A percentile compares a stretch with the other conserved stretches of the same genome.
Evolutionary conservation across 192 early-diverging fungal species (phyloP).

Genomic region (Gonapodya prolifera): DNA sequence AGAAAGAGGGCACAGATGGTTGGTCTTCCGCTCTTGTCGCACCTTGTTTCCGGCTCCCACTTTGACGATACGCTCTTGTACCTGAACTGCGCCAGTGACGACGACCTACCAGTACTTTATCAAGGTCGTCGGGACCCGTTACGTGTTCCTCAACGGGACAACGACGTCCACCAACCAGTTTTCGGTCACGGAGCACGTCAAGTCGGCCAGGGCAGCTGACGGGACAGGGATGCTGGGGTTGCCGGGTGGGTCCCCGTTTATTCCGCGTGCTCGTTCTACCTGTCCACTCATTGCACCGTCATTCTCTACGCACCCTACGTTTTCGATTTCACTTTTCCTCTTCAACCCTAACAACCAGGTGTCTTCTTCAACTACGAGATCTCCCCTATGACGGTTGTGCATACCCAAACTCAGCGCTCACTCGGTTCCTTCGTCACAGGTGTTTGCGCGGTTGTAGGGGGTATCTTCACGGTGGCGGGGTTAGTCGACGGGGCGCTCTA

Average conservation of each 20-base stretch:
- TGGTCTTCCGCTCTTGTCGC: neutral
- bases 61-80: neutral
- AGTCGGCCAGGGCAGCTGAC: neutral
- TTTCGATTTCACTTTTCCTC: neutral
- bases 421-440: constrained; percentile 82
- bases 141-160: constrained; percentile 51
- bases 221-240: constrained; percentile 2
- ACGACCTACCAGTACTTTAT: constrained; percentile 32
- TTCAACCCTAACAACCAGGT: constrained; percentile 31
- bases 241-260: constrained; percentile 7
- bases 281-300: no score
- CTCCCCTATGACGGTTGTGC: constrained; percentile 88
- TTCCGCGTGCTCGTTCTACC: neutral
- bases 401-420: constrained; percentile 65
- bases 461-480: constrained; percentile 89
- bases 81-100: neutral
- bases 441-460: constrained; percentile 85
- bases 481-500: constrained; percentile 79
- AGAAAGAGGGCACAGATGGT: constrained; percentile 37
- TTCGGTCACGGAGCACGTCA: constrained; percentile 78
- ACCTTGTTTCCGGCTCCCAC: neutral
- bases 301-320: neutral
- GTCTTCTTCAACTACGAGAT: constrained; percentile 92
- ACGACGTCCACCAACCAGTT: constrained; percentile 85
- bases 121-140: constrained; percentile 84